Conservation (phyloP, 139 green algal species). For the Coccomyxa sp. region DNA sequence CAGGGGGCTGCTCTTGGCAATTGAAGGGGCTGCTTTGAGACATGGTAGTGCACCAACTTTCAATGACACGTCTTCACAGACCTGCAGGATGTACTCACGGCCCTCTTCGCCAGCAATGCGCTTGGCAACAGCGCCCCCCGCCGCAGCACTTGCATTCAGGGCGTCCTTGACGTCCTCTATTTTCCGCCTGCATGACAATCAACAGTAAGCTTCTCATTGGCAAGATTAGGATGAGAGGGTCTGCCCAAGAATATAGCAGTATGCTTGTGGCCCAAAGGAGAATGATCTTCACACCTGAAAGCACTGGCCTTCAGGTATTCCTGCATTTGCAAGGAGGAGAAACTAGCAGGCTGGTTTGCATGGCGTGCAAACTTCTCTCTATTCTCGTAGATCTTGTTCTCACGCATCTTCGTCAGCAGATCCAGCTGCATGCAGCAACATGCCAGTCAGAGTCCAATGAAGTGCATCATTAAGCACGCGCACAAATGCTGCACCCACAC, state of each 20-base stretch:
- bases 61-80: neutral
- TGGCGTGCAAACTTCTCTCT: constrained; percentile 60
- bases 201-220: neutral
- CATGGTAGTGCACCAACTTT: too few relatives aligned
- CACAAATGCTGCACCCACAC: too few relatives aligned
- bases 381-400: constrained; percentile 60
- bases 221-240: neutral
- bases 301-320: constrained; percentile 66
- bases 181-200: constrained; percentile 24
- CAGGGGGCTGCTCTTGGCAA: too few relatives aligned
- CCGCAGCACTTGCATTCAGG: constrained; percentile 16
- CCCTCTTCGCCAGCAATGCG: constrained; percentile 54
- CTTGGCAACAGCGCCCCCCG: constrained; percentile 1
- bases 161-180: constrained; percentile 38
- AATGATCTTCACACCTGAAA: constrained; percentile 12
- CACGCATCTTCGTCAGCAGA: constrained; percentile 67
- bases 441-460: too few relatives aligned
- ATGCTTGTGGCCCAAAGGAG: too few relatives aligned
- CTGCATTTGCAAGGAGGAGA: constrained; percentile 68
- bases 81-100: constrained; percentile 66
- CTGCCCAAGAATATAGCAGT: too few relatives aligned
- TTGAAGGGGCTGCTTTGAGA: too few relatives aligned
- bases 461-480: too few relatives aligned
- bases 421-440: constrained; percentile 63
- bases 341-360: constrained; percentile 37